phyloP scores from a whole-genome alignment of 2,329 filamentous ascomycete species.

The Cercospora zeina region DNA sequence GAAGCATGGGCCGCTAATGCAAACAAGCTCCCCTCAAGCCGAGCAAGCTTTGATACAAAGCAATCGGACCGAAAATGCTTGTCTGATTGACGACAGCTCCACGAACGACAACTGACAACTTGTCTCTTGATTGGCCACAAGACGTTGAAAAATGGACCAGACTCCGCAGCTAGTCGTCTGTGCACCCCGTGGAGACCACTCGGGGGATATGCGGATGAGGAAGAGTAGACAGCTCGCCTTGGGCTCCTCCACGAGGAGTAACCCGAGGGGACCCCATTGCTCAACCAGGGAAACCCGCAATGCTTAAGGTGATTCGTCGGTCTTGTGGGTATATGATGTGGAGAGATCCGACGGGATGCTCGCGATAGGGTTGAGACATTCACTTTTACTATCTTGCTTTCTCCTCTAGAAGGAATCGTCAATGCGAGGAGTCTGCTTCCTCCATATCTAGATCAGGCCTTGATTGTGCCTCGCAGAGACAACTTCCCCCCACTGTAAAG shows the following conservation, averaged over 20 bases:
- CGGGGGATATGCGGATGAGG: constrained; percentile 3
- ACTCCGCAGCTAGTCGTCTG: neutral
- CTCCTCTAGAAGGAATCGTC: neutral
- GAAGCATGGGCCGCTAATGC: neutral
- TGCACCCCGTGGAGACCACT: constrained; percentile 9
- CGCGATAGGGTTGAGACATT: neutral
- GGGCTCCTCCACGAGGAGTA: constrained; percentile 13
- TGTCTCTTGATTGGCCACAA: neutral
- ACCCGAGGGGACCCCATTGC: constrained; percentile 10
- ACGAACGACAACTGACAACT: neutral
- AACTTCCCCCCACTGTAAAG: neutral
- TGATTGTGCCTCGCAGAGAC: neutral
- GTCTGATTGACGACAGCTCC: constrained; percentile 5
- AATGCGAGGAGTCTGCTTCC: neutral
- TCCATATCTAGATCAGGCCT: neutral
- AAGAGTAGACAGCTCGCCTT: neutral
- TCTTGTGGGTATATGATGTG: constrained; percentile 4
- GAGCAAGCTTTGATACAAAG: constrained; percentile 10
- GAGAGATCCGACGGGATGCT: neutral
- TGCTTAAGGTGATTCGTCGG: neutral
- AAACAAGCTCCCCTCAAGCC: constrained; percentile 19
- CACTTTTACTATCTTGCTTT: neutral
- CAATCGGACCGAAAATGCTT: constrained; percentile 22
- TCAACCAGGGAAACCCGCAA: neutral
- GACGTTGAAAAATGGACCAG: neutral